phyloP scores from a whole-genome alignment of 768 basidiomycete genomes.

The Chlorophyllum brunneum region DNA sequence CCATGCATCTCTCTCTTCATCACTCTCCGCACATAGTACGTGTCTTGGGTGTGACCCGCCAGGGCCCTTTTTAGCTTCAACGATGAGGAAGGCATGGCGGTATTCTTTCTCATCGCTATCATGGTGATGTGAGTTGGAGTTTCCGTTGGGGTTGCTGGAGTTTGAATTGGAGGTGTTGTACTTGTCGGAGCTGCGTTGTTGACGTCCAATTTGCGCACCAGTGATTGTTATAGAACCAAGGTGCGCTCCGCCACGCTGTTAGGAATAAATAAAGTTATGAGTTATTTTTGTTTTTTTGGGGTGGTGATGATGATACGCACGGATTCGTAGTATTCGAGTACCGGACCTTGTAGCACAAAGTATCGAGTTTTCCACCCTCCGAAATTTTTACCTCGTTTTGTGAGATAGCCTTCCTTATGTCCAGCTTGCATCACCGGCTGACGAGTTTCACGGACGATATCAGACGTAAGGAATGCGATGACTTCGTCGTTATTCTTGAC shows the following conservation, averaged over 20 bases:
- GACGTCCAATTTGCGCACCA: slow-evolving; percentile 95
- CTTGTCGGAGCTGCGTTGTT: slow-evolving; percentile 50
- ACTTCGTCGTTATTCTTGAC: slow-evolving; percentile 87
- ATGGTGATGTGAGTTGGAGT: slow-evolving; percentile 11
- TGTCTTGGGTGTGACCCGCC: slow-evolving; percentile 74
- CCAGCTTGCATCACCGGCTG: slow-evolving; percentile 76
- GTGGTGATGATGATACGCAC: slow-evolving; percentile 47
- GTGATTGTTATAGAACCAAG: slow-evolving; percentile 87
- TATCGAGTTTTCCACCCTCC: slow-evolving; percentile 97
- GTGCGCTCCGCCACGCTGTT: slow-evolving; percentile 81
- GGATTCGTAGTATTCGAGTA: slow-evolving; percentile 92
- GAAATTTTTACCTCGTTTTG: slow-evolving; percentile 96
- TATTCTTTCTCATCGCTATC: slow-evolving; percentile 89
- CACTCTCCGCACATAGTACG: slow-evolving; percentile 95
- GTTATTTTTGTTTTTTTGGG: background rate
- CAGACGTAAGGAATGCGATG: slow-evolving; percentile 89
- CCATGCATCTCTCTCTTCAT: slow-evolving; percentile 90
- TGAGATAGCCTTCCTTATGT: slow-evolving; percentile 93
- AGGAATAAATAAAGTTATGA: background rate
- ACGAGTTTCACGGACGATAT: slow-evolving; percentile 73
- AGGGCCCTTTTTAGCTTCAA: slow-evolving; percentile 78
- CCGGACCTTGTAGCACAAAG: slow-evolving; percentile 88
- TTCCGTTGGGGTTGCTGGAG: background rate
- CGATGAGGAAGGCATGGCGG: slow-evolving; percentile 95
- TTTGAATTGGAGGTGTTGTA: background rate